A percentile compares a stretch with the other conserved stretches of the same genome.
Evolutionary conservation across 2,329 filamentous ascomycete species (phyloP).

Genomic region (Verticillium albo-atrum): DNA sequence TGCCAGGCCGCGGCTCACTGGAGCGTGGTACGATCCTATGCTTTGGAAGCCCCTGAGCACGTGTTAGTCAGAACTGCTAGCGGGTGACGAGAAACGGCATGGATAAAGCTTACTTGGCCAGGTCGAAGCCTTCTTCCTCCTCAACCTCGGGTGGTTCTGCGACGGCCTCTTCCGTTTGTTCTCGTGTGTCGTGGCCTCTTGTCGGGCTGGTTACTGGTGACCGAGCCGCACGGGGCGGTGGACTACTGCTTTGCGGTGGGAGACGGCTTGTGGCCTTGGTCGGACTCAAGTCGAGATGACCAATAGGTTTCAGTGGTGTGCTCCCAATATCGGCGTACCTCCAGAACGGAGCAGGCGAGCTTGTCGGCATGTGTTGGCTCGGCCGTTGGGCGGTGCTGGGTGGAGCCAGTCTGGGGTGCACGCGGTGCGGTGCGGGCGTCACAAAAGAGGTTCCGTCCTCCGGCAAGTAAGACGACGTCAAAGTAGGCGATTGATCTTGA

Average conservation of each 20-base stretch:
- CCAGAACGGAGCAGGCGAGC: constrained; percentile 84
- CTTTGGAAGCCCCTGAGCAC: constrained; percentile 56
- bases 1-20: constrained; percentile 40
- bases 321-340: constrained; percentile 75
- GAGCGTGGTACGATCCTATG: constrained; percentile 59
- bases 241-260: constrained; percentile 55
- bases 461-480: constrained; percentile 58
- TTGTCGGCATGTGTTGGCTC: constrained; percentile 81
- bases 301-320: constrained; percentile 56
- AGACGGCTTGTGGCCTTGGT: constrained; percentile 40
- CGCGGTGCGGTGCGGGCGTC: constrained; percentile 68
- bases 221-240: constrained; percentile 42
- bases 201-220: constrained; percentile 51
- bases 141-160: constrained; percentile 25
- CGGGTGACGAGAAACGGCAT: not conserved
- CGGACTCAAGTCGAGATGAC: constrained; percentile 54
- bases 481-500: constrained; percentile 53
- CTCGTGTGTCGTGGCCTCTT: constrained; percentile 17
- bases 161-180: constrained; percentile 11
- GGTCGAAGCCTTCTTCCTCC: constrained; percentile 52
- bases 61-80: constrained; percentile 18
- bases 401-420: constrained; percentile 71
- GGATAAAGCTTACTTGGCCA: constrained; percentile 46
- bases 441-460: constrained; percentile 60
- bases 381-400: constrained; percentile 77